Conservation (phyloP, 495 filamentous ascomycete species). For the Hypoxylon lienhwacheense region DNA sequence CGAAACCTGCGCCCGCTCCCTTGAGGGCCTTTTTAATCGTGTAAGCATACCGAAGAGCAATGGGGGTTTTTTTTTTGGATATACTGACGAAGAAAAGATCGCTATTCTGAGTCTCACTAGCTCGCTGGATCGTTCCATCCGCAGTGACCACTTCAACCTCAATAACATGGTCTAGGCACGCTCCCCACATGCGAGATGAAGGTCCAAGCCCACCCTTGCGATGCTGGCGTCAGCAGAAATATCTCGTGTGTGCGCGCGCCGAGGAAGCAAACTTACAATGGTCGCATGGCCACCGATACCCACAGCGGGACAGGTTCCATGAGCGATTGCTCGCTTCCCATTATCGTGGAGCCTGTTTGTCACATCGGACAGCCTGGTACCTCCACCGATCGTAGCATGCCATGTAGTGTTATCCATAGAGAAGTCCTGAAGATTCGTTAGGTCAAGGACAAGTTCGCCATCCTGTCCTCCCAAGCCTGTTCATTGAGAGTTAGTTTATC, state of each 20-base stretch:
- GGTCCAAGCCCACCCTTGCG: slow-evolving; percentile 55
- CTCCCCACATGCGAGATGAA: slow-evolving; percentile 60
- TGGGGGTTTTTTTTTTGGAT: not conserved
- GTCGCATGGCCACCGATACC: slow-evolving; percentile 75
- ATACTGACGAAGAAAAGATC: slow-evolving; percentile 60
- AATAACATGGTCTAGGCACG: slow-evolving; percentile 54
- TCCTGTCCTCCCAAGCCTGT: slow-evolving; percentile 57
- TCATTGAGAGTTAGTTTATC: slow-evolving; percentile 35
- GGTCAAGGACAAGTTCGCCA: slow-evolving; percentile 60
- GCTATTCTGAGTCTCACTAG: slow-evolving; percentile 50
- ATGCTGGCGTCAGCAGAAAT: slow-evolving; percentile 9
- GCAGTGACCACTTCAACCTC: slow-evolving; percentile 64
- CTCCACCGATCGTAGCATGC: slow-evolving; percentile 67
- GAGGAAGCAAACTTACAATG: slow-evolving; percentile 42
- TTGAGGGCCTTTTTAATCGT: slow-evolving; percentile 49
- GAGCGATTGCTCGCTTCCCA: slow-evolving; percentile 66
- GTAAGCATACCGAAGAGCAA: slow-evolving; percentile 24
- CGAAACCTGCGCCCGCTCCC: slow-evolving; percentile 64
- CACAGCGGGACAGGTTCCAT: slow-evolving; percentile 64
- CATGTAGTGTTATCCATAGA: slow-evolving; percentile 56
- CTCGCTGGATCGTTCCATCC: slow-evolving; percentile 58
- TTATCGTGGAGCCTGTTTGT: slow-evolving; percentile 59
- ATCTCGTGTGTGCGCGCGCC: not conserved
- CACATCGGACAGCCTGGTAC: slow-evolving; percentile 63
- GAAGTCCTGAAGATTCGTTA: slow-evolving; percentile 58